Base-by-base conservation (phyloP, 768 basidiomycete genomes). In the Suillus discolor region DNA sequence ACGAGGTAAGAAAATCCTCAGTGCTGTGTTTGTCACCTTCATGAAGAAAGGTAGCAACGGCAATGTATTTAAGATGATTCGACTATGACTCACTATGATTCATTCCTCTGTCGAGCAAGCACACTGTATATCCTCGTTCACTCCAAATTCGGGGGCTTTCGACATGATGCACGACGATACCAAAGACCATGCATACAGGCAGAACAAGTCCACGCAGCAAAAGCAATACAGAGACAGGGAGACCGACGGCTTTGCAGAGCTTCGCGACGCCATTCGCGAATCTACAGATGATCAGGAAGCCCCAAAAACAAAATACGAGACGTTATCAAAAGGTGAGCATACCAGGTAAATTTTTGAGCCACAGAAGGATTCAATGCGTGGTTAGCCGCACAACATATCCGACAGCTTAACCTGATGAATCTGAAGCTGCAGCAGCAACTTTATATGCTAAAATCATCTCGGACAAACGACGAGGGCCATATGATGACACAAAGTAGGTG, bases 161-260 rank as follows among this genome's bases (percentile, higher is more conserved):
- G 39, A 60, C 59, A 60, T 42, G 12, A 42, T 20, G 25, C 25
- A 13, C 11, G 25, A 60, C 23, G 59, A 42, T 28, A 28, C 11
- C 25, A 28, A 18, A 41, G 23, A 18, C 2, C 23, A 25, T 59
- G 16, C 39, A 42, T 28, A 28, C 25, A 42, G 20, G 41, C 41
- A 42, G 59, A 60, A 13, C 11, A 60, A 42, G 25, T 42, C 59
- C 41, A 42, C 28, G 12, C 59, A 42, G 59, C 59, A 60, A 42
- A 42, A 42, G 41, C 39, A 60, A 42, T 60, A 60, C 59, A 60
- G 59, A 28, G 59, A 60, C 12, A 60, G 41, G 41, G 59, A 60
- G 59, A 16, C 31, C 25, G 12, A 42, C 18, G 18, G 41, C 41
- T 60, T 60, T 60, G 39, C 39, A 18, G 41, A 60, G 2, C 59